These are phyloP conservation scores for Austroboletus eburneus DNA, from an alignment of 768 basidiomycete genomes.

Conservation along the genomic window DNA sequence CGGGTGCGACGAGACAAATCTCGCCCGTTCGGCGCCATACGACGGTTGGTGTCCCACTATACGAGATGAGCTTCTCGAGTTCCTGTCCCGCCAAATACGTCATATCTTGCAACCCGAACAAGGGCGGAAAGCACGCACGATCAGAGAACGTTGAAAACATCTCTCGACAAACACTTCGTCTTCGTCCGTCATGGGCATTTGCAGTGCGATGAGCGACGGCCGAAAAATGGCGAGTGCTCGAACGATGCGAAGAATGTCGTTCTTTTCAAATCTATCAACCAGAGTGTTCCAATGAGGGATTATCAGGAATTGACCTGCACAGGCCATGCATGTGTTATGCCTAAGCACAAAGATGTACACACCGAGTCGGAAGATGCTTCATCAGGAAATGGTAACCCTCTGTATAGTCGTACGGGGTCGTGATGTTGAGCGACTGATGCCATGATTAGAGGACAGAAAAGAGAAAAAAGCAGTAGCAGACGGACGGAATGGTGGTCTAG, in stretches of 20 bases:
- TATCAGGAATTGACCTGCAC: slow-evolving; percentile 33
- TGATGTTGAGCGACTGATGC: slow-evolving; percentile 58
- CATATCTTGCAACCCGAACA: neutral
- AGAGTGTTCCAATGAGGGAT: slow-evolving; percentile 31
- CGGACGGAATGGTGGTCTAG: slow-evolving; percentile 30
- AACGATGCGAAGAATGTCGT: slow-evolving; percentile 91
- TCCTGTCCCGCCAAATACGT: slow-evolving; percentile 59
- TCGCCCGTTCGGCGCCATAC: slow-evolving; percentile 98
- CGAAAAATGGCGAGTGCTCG: slow-evolving; percentile 92
- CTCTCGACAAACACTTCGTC: slow-evolving; percentile 96
- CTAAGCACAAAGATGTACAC: slow-evolving; percentile 39
- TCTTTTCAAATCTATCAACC: slow-evolving; percentile 82
- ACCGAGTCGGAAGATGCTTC: slow-evolving; percentile 86
- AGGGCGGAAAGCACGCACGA: slow-evolving; percentile 49
- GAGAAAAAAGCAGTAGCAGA: too few species aligned
- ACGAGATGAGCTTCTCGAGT: slow-evolving; percentile 94
- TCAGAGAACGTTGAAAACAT: slow-evolving; percentile 89
- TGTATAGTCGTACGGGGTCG: slow-evolving; percentile 88
- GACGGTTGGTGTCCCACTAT: slow-evolving; percentile 94
- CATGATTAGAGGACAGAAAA: slow-evolving; percentile 41
- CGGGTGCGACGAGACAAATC: slow-evolving; percentile 93
- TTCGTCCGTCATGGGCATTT: slow-evolving; percentile 95
- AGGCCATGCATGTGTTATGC: slow-evolving; percentile 39
- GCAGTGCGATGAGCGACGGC: slow-evolving; percentile 94
- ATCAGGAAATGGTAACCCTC: slow-evolving; percentile 96